These are phyloP conservation scores for Trypanosoma conorhini DNA, from an alignment of 208 protist species.

Conservation along the genomic window DNA sequence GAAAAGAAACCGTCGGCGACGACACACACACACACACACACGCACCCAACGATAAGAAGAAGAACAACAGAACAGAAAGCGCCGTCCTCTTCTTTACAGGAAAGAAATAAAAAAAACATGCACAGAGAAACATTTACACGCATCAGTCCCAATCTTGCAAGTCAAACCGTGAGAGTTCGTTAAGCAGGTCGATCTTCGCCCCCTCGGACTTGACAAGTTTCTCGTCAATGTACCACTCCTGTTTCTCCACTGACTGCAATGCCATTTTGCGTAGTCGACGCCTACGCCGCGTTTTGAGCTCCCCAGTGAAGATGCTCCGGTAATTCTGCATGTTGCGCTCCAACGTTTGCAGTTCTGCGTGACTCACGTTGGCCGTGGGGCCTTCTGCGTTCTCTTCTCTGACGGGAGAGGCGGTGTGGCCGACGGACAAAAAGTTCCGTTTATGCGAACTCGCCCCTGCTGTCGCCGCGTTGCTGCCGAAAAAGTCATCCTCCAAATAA, in stretches of 20 bases:
- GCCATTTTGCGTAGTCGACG: constrained; percentile 71
- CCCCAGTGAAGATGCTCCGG: constrained; percentile 52
- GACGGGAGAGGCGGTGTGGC: constrained; percentile 28
- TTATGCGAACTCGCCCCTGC: not conserved
- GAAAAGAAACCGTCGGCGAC: not conserved
- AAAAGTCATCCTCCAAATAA: constrained; percentile 76
- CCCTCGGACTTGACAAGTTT: constrained; percentile 72
- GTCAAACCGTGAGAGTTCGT: constrained; percentile 73
- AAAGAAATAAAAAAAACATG: not conserved
- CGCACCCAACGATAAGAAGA: not conserved
- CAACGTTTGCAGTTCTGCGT: constrained; percentile 10
- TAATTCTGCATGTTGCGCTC: constrained; percentile 35
- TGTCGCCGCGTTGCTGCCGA: constrained; percentile 17
- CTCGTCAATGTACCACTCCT: constrained; percentile 89
- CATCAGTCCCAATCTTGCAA: constrained; percentile 73
- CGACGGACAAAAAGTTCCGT: constrained; percentile 67
- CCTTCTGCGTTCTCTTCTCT: not conserved
- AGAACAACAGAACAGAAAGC: not conserved
- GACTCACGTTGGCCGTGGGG: not conserved
- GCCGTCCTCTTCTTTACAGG: not conserved
- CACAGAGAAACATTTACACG: not conserved
- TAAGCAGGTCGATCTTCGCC: constrained; percentile 79
- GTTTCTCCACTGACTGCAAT: constrained; percentile 52
- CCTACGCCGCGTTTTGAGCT: constrained; percentile 55
- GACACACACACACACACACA: not conserved